Percentiles rank a stretch among this genome's conserved stretches.
Conservation (phyloP, 2,329 filamentous ascomycete genomes). For the Rhynchosporium agropyri region DNA sequence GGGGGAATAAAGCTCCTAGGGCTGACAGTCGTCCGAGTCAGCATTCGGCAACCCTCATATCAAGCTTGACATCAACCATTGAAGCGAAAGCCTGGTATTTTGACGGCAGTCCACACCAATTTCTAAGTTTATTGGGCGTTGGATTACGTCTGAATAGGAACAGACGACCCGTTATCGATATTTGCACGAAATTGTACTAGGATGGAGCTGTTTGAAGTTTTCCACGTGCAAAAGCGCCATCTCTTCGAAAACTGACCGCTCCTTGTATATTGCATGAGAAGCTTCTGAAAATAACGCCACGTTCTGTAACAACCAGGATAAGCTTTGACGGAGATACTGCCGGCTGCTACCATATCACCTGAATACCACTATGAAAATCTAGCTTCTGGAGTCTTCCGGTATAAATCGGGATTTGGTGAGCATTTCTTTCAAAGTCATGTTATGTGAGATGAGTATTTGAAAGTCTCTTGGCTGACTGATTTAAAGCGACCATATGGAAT, state of each 20-base stretch:
- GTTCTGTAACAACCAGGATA: not conserved
- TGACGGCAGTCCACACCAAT: not conserved
- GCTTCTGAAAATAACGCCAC: not conserved
- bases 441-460: not conserved
- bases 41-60: not conserved
- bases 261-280: conserved; percentile 2
- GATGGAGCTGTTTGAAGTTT: not conserved
- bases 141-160: not conserved
- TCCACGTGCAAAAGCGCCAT: not conserved
- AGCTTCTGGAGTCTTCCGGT: not conserved
- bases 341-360: conserved; percentile 5
- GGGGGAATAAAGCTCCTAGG: not conserved
- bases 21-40: conserved; percentile 5
- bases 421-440: not conserved
- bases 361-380: not conserved
- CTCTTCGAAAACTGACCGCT: not conserved
- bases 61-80: not conserved
- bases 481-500: not conserved
- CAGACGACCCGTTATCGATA: conserved; percentile 1
- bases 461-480: not conserved
- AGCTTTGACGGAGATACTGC: not conserved
- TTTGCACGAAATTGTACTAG: not conserved
- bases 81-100: not conserved
- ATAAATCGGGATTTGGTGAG: not conserved
- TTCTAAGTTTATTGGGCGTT: not conserved